Base-by-base conservation (phyloP, 805 yeast species). In the Lipomyces spencermartinsiae region DNA sequence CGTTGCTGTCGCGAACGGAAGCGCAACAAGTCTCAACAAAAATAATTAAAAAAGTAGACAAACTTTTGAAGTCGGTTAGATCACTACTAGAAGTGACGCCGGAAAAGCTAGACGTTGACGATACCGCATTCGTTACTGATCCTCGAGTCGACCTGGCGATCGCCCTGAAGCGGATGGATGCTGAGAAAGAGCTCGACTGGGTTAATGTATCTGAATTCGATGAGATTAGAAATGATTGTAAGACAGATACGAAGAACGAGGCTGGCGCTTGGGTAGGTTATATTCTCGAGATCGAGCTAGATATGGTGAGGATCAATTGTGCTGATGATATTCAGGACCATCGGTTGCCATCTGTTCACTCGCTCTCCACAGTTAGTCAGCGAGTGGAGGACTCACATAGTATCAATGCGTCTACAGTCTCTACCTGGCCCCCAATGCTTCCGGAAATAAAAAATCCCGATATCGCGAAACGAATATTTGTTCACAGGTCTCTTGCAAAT, bases 401-500 rank as follows among this genome's bases (percentile, higher is more conserved):
- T 14, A 49, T n/a, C 10, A 43, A 16, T 43, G 8, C 22, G 9
- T 43, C 49, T n/a, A 19, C 6, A 16, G 7, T 8, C 16, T 16
- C 16, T 43, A 22, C 46, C 54, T 86, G 85, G 81, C 87, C 90
- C 0, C 98, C 97, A 0, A 82, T 81, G 10, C 78, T 93, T 19
- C 98, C 98, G 0, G 78, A 77, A 37, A 90, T 94, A 54, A 77
- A 82, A 6, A 85, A 89, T 74, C 84, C 85, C 0, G 82, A 81
- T 2, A 83, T 93, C 10, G 81, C 83, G 69, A 86, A 88, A 6
- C 84, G 90, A 62, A 97, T 92, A 0, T 94, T 93, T 75, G 86
- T 89, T 34, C 98, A 94, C 77, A 88, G 88, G 72, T 93, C 97
- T 0, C 81, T 86, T 2, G 84, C 89, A 16, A 86, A 88, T 68